Evolutionary conservation across 768 basidiomycete species (phyloP).

Genomic region (Boletus reticulatus): DNA sequence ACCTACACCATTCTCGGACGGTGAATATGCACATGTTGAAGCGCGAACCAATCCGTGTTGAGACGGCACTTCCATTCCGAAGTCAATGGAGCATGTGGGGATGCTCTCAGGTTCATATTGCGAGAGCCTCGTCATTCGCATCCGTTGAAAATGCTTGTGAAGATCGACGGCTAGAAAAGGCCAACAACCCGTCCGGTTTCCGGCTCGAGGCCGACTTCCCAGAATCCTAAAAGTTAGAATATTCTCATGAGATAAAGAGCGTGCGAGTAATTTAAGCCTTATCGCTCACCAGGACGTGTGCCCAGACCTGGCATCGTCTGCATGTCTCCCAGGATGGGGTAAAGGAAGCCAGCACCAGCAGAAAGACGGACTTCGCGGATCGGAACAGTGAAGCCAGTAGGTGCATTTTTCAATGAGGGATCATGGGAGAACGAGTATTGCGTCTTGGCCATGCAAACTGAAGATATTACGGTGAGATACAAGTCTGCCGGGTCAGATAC

Average conservation of each 20-base stretch:
- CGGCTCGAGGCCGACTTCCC: constrained; percentile 83
- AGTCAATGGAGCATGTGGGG: constrained; percentile 18
- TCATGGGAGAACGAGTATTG: constrained; percentile 98
- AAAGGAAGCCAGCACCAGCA: constrained; percentile 94
- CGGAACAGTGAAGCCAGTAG: constrained; percentile 89
- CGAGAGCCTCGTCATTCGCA: constrained; percentile 1
- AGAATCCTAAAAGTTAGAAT: constrained; percentile 58
- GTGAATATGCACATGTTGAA: constrained; percentile 38
- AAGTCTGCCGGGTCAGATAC: not conserved
- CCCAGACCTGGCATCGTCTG: constrained; percentile 97
- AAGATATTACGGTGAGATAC: constrained; percentile 4
- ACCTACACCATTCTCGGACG: constrained; percentile 13
- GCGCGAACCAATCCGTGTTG: constrained; percentile 38
- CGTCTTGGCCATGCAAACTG: constrained; percentile 97
- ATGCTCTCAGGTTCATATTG: constrained; percentile 13
- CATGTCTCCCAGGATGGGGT: constrained; percentile 95
- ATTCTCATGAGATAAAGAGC: constrained; percentile 8
- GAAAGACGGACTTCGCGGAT: constrained; percentile 85
- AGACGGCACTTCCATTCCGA: constrained; percentile 30
- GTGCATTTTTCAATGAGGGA: constrained; percentile 85
- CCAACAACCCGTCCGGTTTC: constrained; percentile 82
- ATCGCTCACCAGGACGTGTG: constrained; percentile 72
- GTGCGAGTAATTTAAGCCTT: not conserved
- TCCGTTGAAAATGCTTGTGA: constrained; percentile 19
- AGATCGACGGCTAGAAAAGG: constrained; percentile 57